Evolutionary conservation across 2,329 filamentous ascomycete species (phyloP).

Genomic region (Xylariaceae sp.): DNA sequence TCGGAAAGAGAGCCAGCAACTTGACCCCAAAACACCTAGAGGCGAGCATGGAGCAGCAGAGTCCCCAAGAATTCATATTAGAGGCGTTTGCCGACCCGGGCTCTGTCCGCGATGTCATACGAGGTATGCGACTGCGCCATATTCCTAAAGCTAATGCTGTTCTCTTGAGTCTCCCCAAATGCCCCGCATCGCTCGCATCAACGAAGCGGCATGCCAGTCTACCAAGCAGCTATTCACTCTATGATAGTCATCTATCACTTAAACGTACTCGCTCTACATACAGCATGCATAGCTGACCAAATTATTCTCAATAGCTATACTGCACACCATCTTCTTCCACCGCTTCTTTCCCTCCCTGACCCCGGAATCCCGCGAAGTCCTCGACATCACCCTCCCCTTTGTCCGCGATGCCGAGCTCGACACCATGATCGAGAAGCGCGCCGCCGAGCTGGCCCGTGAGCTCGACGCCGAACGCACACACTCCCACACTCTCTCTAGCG

Average conservation of each 20-base stretch:
- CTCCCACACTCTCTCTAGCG: slow-evolving; percentile 6
- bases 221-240: background rate
- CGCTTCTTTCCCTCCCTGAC: slow-evolving; percentile 88
- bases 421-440: slow-evolving; percentile 87
- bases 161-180: slow-evolving; percentile 1
- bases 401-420: slow-evolving; percentile 89
- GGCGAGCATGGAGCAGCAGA: slow-evolving; percentile 46
- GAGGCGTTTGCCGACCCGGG: slow-evolving; percentile 90
- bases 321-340: slow-evolving; percentile 98
- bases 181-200: slow-evolving; percentile 8
- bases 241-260: slow-evolving; percentile 3
- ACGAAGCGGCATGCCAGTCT: background rate
- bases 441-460: slow-evolving; percentile 74
- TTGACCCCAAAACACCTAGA: background rate
- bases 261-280: slow-evolving; percentile 13
- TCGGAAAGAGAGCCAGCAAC: slow-evolving; percentile 5
- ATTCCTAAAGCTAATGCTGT: background rate
- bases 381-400: slow-evolving; percentile 85
- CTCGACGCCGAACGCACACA: slow-evolving; percentile 58
- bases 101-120: slow-evolving; percentile 87
- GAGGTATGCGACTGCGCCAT: slow-evolving; percentile 58
- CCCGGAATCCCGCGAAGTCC: slow-evolving; percentile 81
- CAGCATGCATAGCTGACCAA: background rate
- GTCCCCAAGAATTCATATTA: slow-evolving; percentile 83
- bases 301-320: slow-evolving; percentile 61